Evolutionary conservation across 257 asterid genomes (phyloP), one percentile per base, ranked within the genome.

Genomic region (Eustoma russellianum): DNA sequence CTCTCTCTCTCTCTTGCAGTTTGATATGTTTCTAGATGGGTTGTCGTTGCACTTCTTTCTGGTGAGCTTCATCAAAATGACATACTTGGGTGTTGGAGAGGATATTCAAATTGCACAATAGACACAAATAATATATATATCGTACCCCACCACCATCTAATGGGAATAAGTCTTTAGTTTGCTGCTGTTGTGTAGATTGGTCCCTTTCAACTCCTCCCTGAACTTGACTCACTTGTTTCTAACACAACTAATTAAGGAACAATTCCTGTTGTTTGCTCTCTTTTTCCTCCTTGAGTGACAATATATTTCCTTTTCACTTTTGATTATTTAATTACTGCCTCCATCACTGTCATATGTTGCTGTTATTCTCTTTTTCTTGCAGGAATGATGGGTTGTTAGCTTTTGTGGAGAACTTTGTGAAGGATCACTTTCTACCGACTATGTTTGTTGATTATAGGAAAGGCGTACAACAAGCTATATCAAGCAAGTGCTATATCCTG

Each of bases 371-470:
- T 52, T 49, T 19, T 19, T 61, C 62, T 71, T 76, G 81, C 94
- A 92, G 99, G 78, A 92, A 88, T 60, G 99, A 92, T 74, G 94
- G 95, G 59, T 77, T 92, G 77, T 78, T 92, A 72, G 79, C 91
- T 44, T 92, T 92, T 72, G 82, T 82, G 67, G 99, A 92, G 74
- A 92, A 83, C 79, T 92, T 92, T 71, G 94, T 92, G 83, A 92
- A 92, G 79, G 99, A 92, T 76, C 99, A 79, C 77, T 85, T 92
- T 70, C 74, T 92, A 71, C 99, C 99, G 44, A 82, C 97, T 61
- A 79, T 92, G 97, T 92, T 85, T 75, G 99, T 92, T 48, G 99
- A 92, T 73, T 92, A 92, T 66, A 82, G 99, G 78, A 88, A 92
- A 79, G 82, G 91, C 35, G 99, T 92, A 49, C 99, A 92, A 57